Evolutionary conservation across 768 basidiomycete species (phyloP).

Genomic region (Phlebiopsis gigantea): DNA sequence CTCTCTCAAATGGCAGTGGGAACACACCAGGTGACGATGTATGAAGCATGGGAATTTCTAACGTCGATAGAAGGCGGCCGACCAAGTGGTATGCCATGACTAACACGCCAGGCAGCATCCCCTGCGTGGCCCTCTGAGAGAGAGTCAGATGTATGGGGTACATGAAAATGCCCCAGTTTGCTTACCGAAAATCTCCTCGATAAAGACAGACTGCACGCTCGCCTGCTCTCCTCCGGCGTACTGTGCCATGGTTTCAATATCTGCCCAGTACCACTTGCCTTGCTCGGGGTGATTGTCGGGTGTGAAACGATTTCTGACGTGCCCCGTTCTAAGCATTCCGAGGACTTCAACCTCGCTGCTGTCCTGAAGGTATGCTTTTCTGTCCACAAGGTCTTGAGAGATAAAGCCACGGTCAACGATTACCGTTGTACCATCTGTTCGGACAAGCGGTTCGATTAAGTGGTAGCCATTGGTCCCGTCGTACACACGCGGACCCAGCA

Average conservation of each 20-base stretch:
- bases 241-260: slow-evolving; percentile 75
- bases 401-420: slow-evolving; percentile 94
- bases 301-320: slow-evolving; percentile 73
- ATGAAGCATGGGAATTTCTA: slow-evolving; percentile 90
- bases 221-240: slow-evolving; percentile 67
- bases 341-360: slow-evolving; percentile 63
- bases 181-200: slow-evolving; percentile 91
- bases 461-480: slow-evolving; percentile 88
- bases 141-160: neutral
- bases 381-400: slow-evolving; percentile 45
- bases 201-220: slow-evolving; percentile 79
- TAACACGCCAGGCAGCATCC: slow-evolving; percentile 52
- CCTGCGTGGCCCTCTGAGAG: slow-evolving; percentile 78
- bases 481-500: slow-evolving; percentile 81
- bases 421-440: slow-evolving; percentile 76
- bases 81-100: slow-evolving; percentile 81
- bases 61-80: slow-evolving; percentile 79
- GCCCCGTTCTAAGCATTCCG: slow-evolving; percentile 83
- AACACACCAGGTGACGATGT: slow-evolving; percentile 88
- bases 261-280: slow-evolving; percentile 91
- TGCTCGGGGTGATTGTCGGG: slow-evolving; percentile 80
- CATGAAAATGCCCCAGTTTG: slow-evolving; percentile 6
- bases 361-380: slow-evolving; percentile 31
- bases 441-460: slow-evolving; percentile 79
- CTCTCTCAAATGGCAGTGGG: neutral